Percentiles rank a stretch among this genome's conserved stretches.
These are phyloP conservation scores for Alloteropsis angusta DNA, from an alignment of 202 grass and related monocot genomes.

Conservation along the genomic window DNA sequence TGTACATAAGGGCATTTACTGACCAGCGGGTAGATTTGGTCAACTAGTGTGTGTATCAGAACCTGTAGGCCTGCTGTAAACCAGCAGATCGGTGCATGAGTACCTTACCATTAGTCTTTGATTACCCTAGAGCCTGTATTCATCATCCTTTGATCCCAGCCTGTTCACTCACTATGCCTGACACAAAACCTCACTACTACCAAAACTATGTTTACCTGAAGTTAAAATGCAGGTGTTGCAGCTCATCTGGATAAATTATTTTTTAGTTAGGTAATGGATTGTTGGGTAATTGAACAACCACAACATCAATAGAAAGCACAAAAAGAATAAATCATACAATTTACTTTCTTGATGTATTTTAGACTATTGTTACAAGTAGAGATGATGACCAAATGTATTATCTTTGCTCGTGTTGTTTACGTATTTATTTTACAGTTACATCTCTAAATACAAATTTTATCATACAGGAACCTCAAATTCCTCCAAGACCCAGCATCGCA, in stretches of 20 bases:
- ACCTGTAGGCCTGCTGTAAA: conserved; percentile 4
- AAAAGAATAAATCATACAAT: neutral
- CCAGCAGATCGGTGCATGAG: neutral
- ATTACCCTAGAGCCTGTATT: neutral
- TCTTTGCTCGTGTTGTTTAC: neutral
- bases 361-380: neutral
- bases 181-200: neutral
- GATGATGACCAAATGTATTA: neutral
- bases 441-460: conserved; percentile 9
- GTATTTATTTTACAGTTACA: neutral
- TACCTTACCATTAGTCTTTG: neutral
- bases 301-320: neutral
- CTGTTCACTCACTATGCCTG: neutral
- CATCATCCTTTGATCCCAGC: conserved; percentile 3
- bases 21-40: neutral
- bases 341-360: neutral
- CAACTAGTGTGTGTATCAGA: conserved; percentile 9
- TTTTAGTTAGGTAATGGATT: neutral
- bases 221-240: neutral
- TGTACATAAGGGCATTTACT: neutral
- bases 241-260: neutral
- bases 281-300: neutral
- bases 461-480: conserved; percentile 46
- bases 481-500: conserved; percentile 32
- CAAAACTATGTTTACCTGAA: neutral